These are phyloP conservation scores for Apiospora kogelbergensis DNA, from an alignment of 2,329 filamentous ascomycete genomes.

Conservation along the genomic window DNA sequence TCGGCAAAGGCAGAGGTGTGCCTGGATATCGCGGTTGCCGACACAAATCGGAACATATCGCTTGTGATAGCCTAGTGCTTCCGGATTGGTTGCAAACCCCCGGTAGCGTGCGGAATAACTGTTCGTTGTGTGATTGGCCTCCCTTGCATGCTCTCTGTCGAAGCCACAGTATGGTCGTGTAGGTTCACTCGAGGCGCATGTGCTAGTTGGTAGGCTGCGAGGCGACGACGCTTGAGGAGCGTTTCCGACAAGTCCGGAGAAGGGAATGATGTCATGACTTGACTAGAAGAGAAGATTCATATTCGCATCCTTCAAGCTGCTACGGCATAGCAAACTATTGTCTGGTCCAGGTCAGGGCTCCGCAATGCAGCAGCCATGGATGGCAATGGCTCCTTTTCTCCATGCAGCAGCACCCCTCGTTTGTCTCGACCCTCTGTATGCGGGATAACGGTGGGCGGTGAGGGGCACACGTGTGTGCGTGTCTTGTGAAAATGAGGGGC, in stretches of 20 bases:
- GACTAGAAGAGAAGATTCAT: conserved; percentile 1
- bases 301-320: neutral
- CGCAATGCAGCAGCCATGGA: neutral
- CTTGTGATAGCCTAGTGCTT: neutral
- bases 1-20: neutral
- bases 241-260: neutral
- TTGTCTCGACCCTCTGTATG: neutral
- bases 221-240: neutral
- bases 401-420: neutral
- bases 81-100: neutral
- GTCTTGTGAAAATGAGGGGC: conserved; percentile 1
- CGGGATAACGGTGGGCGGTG: conserved; percentile 3
- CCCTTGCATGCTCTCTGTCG: neutral
- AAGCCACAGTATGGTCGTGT: neutral
- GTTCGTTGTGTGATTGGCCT: neutral
- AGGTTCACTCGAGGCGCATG: neutral
- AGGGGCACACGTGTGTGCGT: neutral
- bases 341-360: neutral
- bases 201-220: conserved; percentile 6
- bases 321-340: neutral
- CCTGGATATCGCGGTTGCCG: conserved; percentile 1
- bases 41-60: neutral
- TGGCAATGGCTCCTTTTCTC: neutral
- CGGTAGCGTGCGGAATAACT: neutral
- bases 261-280: conserved; percentile 8